Evolutionary conservation across 2,329 filamentous ascomycete species (phyloP).

Genomic region (Penicillium hordei): DNA sequence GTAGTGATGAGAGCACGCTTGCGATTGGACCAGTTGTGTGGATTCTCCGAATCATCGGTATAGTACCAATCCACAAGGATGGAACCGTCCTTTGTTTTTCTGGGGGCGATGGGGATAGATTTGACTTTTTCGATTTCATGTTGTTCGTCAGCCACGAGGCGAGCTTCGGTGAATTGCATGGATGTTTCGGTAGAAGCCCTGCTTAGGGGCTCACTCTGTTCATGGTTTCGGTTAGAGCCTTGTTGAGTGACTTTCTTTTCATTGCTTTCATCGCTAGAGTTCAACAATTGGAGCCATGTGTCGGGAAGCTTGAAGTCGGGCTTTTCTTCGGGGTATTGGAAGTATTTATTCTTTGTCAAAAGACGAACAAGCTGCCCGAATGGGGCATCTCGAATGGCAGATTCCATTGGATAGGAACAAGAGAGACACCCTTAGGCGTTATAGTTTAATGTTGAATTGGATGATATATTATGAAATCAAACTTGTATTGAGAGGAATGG

Average conservation of each 20-base stretch:
- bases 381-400: slow-evolving; percentile 45
- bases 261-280: not conserved
- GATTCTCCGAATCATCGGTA: slow-evolving; percentile 28
- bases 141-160: slow-evolving; percentile 31
- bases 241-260: not conserved
- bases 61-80: slow-evolving; percentile 39
- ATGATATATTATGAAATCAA: not conserved
- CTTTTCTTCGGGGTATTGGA: slow-evolving; percentile 49
- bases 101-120: slow-evolving; percentile 33
- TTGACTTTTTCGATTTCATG: slow-evolving; percentile 29
- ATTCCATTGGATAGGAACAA: slow-evolving; percentile 12
- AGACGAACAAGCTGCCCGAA: slow-evolving; percentile 50
- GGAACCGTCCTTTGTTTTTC: slow-evolving; percentile 37
- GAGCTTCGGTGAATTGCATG: slow-evolving; percentile 20
- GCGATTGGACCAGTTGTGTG: slow-evolving; percentile 35
- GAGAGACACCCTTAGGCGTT: not conserved
- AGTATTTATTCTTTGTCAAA: slow-evolving; percentile 42
- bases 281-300: slow-evolving; percentile 22
- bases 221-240: not conserved
- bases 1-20: slow-evolving; percentile 28
- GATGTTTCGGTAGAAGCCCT: slow-evolving; percentile 15
- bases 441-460: not conserved
- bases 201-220: slow-evolving; percentile 8
- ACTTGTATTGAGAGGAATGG: not conserved
- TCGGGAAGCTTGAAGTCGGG: slow-evolving; percentile 32